Evolutionary conservation across 352 stramenopile species (phyloP).

Genomic region (Phytopythium delawarense): DNA sequence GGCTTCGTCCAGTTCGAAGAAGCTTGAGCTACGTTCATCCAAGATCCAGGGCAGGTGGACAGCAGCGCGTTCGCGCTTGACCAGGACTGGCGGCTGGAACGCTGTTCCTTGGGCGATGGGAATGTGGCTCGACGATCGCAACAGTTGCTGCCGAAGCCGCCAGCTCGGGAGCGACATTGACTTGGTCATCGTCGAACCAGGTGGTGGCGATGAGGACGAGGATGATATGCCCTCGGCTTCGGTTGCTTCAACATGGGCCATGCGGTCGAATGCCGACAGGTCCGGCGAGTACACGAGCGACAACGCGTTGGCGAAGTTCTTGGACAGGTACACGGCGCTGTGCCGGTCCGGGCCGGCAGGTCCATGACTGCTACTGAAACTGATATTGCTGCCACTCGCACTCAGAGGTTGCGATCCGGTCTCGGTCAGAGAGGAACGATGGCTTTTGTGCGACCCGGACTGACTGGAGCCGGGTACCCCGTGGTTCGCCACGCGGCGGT

Average conservation of each 20-base stretch:
- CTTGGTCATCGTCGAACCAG: conserved; percentile 4
- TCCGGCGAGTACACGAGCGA: conserved; percentile 67
- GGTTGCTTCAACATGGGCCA: conserved; percentile 7
- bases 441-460: neutral
- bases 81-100: conserved; percentile 44
- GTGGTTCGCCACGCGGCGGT: conserved; percentile 11
- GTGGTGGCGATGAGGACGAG: neutral
- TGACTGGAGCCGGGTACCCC: neutral
- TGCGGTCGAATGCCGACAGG: conserved; percentile 40
- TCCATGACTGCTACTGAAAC: conserved; percentile 11
- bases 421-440: neutral
- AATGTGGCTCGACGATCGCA: conserved; percentile 3
- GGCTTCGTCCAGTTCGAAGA: conserved; percentile 41
- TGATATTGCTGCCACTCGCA: conserved; percentile 10
- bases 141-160: conserved; percentile 2
- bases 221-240: too few species aligned
- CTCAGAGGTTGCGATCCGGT: neutral
- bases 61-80: conserved; percentile 20
- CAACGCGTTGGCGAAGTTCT: conserved; percentile 65
- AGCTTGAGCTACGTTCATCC: conserved; percentile 15
- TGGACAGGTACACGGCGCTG: conserved; percentile 54
- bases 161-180: neutral
- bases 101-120: conserved; percentile 13
- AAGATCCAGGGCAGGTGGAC: conserved; percentile 48
- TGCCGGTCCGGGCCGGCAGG: conserved; percentile 7